Conservation (phyloP, 148 eudicot species). For the Cornus suecica region DNA sequence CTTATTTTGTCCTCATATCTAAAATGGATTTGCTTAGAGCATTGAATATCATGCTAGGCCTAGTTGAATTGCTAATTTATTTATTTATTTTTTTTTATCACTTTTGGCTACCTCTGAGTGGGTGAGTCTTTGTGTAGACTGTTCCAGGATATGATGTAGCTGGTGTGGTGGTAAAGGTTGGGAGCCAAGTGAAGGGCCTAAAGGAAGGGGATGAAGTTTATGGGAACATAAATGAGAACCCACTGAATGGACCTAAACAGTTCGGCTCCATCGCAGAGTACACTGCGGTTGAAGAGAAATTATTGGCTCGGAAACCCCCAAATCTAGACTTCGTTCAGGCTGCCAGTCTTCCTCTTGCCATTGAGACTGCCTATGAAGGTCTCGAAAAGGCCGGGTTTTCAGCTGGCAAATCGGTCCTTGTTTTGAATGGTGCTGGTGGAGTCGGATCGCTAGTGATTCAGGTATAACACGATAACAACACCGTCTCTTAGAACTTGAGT, state of each 20-base stretch:
- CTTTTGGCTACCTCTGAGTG: conserved; percentile 18
- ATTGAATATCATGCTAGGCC: background rate
- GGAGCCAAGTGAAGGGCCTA: conserved; percentile 62
- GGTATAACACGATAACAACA: conserved; percentile 31
- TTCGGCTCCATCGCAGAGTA: conserved; percentile 87
- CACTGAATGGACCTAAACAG: conserved; percentile 68
- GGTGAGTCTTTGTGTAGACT: conserved; percentile 42
- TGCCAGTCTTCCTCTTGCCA: conserved; percentile 82
- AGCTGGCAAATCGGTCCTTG: conserved; percentile 76
- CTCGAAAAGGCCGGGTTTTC: conserved; percentile 79
- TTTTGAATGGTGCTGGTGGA: conserved; percentile 94
- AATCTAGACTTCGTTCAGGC: conserved; percentile 73
- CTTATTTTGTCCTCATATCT: background rate
- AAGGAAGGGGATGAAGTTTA: conserved; percentile 92
- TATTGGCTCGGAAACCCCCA: conserved; percentile 77
- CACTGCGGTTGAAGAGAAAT: conserved; percentile 83
- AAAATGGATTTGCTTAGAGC: background rate
- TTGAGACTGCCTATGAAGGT: conserved; percentile 94
- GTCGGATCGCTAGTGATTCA: conserved; percentile 90
- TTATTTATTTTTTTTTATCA: no score
- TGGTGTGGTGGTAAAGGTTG: conserved; percentile 85
- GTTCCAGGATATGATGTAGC: conserved; percentile 93
- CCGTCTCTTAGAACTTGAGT: no score
- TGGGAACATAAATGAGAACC: conserved; percentile 72
- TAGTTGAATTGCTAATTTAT: background rate